phyloP scores from a whole-genome alignment of 1,284 basidiomycete species.

The Neolentinus lepideus region DNA sequence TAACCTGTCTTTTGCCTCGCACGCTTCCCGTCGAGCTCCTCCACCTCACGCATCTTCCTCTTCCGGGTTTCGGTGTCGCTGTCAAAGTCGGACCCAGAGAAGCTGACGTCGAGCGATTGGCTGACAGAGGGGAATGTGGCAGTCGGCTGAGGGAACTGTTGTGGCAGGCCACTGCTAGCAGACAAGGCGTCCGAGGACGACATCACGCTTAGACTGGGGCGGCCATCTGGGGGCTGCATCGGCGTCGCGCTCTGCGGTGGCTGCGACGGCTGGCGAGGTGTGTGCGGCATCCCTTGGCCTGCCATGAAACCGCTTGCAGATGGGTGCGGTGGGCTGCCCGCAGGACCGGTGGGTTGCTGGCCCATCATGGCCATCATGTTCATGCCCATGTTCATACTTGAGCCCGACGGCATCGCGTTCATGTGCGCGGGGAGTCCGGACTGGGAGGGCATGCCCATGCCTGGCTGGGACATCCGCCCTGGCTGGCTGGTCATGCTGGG shows the following conservation, averaged over 20 bases:
- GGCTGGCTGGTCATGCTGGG: not conserved
- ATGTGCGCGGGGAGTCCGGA: constrained; percentile 15
- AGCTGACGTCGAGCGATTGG: not conserved
- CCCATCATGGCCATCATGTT: constrained; percentile 11
- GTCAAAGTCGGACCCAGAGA: constrained; percentile 14
- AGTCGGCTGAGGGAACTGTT: not conserved
- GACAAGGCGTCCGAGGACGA: not conserved
- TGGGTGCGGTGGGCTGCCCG: constrained; percentile 4
- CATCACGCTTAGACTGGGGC: not conserved
- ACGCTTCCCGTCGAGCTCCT: constrained; percentile 60
- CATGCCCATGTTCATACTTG: constrained; percentile 10
- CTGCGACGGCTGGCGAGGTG: not conserved
- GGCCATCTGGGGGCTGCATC: not conserved
- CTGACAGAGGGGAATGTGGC: not conserved
- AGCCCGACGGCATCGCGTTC: constrained; percentile 19
- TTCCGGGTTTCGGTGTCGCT: constrained; percentile 53
- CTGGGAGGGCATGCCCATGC: not conserved
- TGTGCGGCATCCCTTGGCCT: not conserved
- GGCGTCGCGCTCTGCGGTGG: not conserved
- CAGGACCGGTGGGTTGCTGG: constrained; percentile 7
- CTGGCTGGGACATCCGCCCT: not conserved
- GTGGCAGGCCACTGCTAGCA: not conserved
- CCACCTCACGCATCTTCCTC: constrained; percentile 61
- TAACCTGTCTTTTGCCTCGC: constrained; percentile 63
- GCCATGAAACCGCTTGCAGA: not conserved